phyloP scores from a whole-genome alignment of 2,329 filamentous ascomycete species.

The Alternaria infectoria region DNA sequence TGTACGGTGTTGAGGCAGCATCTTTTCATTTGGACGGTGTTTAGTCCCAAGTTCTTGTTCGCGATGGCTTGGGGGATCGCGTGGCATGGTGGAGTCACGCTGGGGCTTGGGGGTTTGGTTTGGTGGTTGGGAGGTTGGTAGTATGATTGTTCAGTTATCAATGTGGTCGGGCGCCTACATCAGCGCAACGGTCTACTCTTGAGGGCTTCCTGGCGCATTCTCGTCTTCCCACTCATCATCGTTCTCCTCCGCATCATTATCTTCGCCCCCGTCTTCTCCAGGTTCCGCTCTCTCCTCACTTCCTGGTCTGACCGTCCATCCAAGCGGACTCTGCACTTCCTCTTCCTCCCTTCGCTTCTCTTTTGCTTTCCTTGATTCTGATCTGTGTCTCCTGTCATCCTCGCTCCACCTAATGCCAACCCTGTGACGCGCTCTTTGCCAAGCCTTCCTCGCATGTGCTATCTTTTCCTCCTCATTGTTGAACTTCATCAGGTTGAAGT shows the following conservation, averaged over 20 bases:
- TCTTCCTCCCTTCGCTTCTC: neutral
- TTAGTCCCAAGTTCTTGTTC: conserved; percentile 95
- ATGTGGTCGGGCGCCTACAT: neutral
- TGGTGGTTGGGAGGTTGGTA: conserved; percentile 45
- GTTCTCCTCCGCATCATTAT: neutral
- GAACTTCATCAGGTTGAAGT: neutral
- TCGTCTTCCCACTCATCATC: neutral
- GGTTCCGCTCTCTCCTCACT: neutral
- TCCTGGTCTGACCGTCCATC: neutral
- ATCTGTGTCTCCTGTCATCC: neutral
- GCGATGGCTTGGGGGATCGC: conserved; percentile 85
- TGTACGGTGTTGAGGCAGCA: conserved; percentile 85
- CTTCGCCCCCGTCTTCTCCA: neutral
- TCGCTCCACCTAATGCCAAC: neutral
- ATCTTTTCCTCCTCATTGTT: neutral
- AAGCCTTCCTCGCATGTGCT: neutral
- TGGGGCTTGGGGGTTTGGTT: conserved; percentile 42
- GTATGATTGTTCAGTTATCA: neutral
- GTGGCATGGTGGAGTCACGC: conserved; percentile 69
- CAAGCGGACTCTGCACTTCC: neutral
- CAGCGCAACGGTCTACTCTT: neutral
- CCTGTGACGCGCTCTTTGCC: neutral
- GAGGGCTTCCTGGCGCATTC: neutral
- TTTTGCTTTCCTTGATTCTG: neutral
- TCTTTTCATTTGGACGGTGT: conserved; percentile 98